These are phyloP conservation scores for Puccinia hordei DNA, from an alignment of 1,284 basidiomycete genomes.

Conservation along the genomic window DNA sequence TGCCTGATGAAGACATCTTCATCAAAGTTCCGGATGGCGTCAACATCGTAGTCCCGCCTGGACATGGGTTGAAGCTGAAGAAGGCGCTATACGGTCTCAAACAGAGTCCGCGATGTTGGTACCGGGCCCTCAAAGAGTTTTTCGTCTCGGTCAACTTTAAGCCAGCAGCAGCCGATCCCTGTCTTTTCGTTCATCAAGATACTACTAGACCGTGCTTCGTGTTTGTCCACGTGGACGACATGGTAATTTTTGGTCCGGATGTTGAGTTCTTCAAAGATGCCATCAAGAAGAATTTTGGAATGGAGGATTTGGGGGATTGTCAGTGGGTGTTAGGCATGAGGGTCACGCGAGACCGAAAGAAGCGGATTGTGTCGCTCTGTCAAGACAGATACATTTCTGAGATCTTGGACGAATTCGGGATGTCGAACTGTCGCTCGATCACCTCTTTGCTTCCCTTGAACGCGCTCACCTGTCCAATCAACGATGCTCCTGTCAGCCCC, in stretches of 20 bases:
- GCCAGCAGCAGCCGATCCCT: neutral
- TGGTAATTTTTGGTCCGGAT: slow-evolving; percentile 6
- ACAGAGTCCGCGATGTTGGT: slow-evolving; percentile 25
- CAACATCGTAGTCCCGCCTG: neutral
- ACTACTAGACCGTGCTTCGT: neutral
- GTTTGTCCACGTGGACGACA: slow-evolving; percentile 35
- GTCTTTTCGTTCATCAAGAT: neutral
- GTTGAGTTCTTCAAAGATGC: slow-evolving; percentile 4
- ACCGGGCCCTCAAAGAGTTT: neutral
- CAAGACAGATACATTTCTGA: slow-evolving; percentile 8
- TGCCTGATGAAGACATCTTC: no score
- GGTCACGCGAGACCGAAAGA: neutral
- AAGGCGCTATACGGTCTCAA: slow-evolving; percentile 30
- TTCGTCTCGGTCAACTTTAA: neutral
- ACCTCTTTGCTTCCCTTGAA: neutral
- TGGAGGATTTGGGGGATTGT: slow-evolving; percentile 11
- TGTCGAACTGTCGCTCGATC: slow-evolving; percentile 3
- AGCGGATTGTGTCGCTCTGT: neutral
- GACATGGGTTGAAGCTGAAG: neutral
- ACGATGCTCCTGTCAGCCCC: neutral
- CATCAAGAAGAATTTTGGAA: neutral
- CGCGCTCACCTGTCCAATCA: neutral
- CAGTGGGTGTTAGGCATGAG: slow-evolving; percentile 21
- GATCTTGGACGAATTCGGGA: slow-evolving; percentile 7
- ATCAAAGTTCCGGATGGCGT: slow-evolving; percentile 6